Percentiles rank a stretch among this genome's conserved stretches.
Conservation (phyloP, 2,329 filamentous ascomycete species). For the Canariomyces notabilis region DNA sequence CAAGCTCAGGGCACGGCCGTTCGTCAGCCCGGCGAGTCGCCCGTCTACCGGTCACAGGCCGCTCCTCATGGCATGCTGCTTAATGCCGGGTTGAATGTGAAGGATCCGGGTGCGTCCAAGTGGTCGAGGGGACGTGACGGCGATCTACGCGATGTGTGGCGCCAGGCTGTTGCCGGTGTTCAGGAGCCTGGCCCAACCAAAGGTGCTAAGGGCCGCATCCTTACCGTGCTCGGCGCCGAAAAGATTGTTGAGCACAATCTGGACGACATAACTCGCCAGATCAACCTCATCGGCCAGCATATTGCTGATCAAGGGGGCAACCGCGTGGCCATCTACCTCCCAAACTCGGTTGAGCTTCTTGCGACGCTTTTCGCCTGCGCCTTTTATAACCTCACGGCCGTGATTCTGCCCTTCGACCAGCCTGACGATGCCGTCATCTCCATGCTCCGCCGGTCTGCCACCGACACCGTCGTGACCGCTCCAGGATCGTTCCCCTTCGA, state of each 20-base stretch:
- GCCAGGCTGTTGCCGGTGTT: slow-evolving; percentile 60
- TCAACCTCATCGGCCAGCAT: slow-evolving; percentile 78
- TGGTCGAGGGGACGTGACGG: slow-evolving; percentile 82
- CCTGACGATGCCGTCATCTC: slow-evolving; percentile 62
- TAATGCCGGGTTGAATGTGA: slow-evolving; percentile 73
- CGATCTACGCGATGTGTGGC: slow-evolving; percentile 89
- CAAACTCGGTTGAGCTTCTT: slow-evolving; percentile 88
- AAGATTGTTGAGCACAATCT: slow-evolving; percentile 68
- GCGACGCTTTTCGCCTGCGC: slow-evolving; percentile 78
- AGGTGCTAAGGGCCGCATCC: slow-evolving; percentile 62
- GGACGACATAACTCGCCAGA: slow-evolving; percentile 73
- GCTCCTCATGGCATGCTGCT: slow-evolving; percentile 81
- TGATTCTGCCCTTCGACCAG: slow-evolving; percentile 80
- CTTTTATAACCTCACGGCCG: slow-evolving; percentile 81
- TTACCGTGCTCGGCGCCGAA: slow-evolving; percentile 74
- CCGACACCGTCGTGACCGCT: slow-evolving; percentile 76
- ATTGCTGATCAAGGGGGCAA: slow-evolving; percentile 66
- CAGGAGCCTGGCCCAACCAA: slow-evolving; percentile 56
- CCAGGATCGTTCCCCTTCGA: slow-evolving; percentile 85
- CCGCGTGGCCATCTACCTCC: slow-evolving; percentile 82
- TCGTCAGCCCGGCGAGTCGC: slow-evolving; percentile 77
- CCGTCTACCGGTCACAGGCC: slow-evolving; percentile 77
- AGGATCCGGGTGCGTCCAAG: slow-evolving; percentile 71
- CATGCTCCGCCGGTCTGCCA: slow-evolving; percentile 67
- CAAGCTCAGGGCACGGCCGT: slow-evolving; percentile 76